A percentile compares a stretch with the other conserved stretches of the same genome.
Conservation (phyloP, 169 alveolate genomes). For the Eimeria acervulina region DNA sequence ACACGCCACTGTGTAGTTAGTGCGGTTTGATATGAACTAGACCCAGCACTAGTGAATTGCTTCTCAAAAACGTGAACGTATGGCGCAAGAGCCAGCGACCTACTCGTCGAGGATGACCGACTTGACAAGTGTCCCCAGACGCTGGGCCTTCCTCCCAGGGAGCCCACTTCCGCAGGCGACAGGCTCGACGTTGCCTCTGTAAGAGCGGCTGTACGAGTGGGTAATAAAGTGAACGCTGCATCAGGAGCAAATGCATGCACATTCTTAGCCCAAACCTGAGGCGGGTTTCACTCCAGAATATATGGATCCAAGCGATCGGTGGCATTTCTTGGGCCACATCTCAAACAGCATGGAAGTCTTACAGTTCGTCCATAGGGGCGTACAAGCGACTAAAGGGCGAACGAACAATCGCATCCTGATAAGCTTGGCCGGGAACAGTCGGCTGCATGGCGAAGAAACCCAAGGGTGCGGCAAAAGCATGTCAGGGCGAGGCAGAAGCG, state of each 20-base stretch:
- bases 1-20: background rate
- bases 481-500: background rate
- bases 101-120: slow-evolving; percentile 72
- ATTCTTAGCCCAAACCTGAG: background rate
- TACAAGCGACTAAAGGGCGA: slow-evolving; percentile 76
- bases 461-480: background rate
- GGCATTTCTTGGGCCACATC: background rate
- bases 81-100: background rate
- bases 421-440: slow-evolving; percentile 14
- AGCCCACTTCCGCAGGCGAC: slow-evolving; percentile 35
- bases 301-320: background rate
- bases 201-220: slow-evolving; percentile 32
- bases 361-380: slow-evolving; percentile 74
- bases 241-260: background rate
- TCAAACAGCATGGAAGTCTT: background rate
- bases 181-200: slow-evolving; percentile 63
- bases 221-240: slow-evolving; percentile 74
- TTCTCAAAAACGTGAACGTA: no score
- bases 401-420: slow-evolving; percentile 56
- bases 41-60: no score
- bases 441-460: slow-evolving; percentile 36
- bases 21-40: background rate
- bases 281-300: background rate
- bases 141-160: slow-evolving; percentile 66
- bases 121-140: slow-evolving; percentile 57